Percentiles rank a stretch among this genome's conserved stretches.
Conservation (phyloP, 192 early-diverging fungal genomes). For the Backusella australiensis region DNA sequence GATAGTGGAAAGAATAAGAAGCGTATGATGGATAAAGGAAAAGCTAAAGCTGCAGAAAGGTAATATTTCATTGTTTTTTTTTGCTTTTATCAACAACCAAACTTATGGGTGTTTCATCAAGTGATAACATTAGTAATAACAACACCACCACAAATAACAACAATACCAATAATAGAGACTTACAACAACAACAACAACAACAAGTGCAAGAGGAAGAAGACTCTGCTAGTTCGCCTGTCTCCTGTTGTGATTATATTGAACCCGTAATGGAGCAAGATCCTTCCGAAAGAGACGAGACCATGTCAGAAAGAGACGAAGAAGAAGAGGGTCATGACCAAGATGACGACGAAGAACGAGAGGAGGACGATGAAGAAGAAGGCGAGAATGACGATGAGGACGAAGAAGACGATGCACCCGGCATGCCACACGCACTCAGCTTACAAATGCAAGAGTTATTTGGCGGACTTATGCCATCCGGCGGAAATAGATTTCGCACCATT, state of each 20-base stretch:
- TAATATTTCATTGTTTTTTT: background rate
- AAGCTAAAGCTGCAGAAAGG: conserved; percentile 6
- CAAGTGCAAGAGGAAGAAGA: background rate
- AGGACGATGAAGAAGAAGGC: conserved; percentile 23
- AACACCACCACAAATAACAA: background rate
- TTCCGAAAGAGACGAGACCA: background rate
- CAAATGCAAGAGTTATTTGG: conserved; percentile 36
- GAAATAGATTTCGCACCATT: conserved; percentile 55
- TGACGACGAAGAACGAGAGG: conserved; percentile 26
- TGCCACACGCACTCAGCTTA: conserved; percentile 23
- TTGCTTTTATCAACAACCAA: background rate
- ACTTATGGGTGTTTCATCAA: background rate
- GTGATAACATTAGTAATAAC: background rate
- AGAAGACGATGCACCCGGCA: conserved; percentile 37
- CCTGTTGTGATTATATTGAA: background rate
- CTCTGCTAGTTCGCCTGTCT: background rate
- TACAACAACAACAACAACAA: background rate
- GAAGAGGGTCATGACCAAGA: conserved; percentile 21
- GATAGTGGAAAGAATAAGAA: conserved; percentile 4
- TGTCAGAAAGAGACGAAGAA: conserved; percentile 12
- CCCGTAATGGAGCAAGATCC: background rate
- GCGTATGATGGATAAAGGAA: conserved; percentile 5
- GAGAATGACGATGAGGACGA: conserved; percentile 23
- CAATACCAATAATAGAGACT: background rate
- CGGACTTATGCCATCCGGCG: conserved; percentile 37